These are phyloP conservation scores for Suillus alpinus DNA, from an alignment of 768 basidiomycete species.

Conservation along the genomic window DNA sequence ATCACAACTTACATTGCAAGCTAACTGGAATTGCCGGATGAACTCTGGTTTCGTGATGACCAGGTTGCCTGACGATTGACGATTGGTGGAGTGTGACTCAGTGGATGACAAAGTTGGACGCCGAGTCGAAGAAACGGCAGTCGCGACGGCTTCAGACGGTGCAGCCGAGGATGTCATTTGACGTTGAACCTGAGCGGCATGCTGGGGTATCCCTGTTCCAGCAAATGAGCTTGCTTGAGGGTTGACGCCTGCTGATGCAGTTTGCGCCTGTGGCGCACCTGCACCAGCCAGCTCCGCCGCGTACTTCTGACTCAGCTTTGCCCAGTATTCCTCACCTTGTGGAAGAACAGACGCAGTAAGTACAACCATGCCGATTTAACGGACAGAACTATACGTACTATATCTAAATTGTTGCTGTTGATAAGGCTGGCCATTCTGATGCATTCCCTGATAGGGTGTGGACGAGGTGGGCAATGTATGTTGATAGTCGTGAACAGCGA, in stretches of 20 bases:
- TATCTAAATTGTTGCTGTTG: background rate
- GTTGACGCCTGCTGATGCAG: background rate
- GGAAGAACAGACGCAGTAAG: background rate
- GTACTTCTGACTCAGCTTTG: background rate
- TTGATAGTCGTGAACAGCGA: background rate
- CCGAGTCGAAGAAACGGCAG: background rate
- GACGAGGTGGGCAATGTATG: background rate
- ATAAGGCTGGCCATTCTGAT: background rate
- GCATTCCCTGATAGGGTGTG: background rate
- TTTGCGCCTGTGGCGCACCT: background rate
- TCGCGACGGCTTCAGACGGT: background rate
- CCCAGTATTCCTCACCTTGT: background rate
- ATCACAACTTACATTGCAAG: conserved; percentile 17
- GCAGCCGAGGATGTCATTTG: background rate
- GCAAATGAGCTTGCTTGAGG: background rate
- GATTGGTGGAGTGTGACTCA: no score
- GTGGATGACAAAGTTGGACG: background rate
- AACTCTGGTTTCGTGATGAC: conserved; percentile 16
- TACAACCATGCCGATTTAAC: background rate
- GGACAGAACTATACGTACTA: background rate
- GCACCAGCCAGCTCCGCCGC: background rate
- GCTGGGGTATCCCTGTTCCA: background rate
- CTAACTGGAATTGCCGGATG: conserved; percentile 18
- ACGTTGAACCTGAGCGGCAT: background rate
- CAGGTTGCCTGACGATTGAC: background rate